Evolutionary conservation across 768 basidiomycete genomes (phyloP).

Genomic region (Sarcodon aspratus): DNA sequence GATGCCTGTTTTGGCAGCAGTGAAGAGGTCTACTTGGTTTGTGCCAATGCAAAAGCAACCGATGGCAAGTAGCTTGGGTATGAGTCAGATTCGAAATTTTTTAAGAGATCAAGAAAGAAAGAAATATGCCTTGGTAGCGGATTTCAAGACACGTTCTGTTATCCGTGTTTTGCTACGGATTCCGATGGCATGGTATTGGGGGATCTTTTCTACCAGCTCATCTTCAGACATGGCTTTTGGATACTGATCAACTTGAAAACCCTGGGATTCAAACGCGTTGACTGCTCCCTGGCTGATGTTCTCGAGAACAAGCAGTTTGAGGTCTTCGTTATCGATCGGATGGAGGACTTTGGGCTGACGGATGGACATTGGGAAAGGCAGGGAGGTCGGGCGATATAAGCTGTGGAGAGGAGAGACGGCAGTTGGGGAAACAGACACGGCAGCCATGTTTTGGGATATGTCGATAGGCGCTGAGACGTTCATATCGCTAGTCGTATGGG

Average conservation of each 20-base stretch:
- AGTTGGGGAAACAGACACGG: conserved; percentile 47
- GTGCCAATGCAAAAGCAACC: conserved; percentile 99
- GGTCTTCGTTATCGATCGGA: conserved; percentile 70
- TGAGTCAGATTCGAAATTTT: not conserved
- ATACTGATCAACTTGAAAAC: conserved; percentile 87
- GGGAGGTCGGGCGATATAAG: conserved; percentile 28
- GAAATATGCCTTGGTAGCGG: conserved; percentile 64
- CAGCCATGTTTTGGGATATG: conserved; percentile 21
- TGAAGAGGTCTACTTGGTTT: conserved; percentile 88
- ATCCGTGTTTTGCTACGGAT: conserved; percentile 98
- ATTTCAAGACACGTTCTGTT: conserved; percentile 79
- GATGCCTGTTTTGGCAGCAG: conserved; percentile 80
- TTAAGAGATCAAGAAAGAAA: not conserved
- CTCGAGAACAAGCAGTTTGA: conserved; percentile 81
- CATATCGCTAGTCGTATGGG: too few relatives aligned
- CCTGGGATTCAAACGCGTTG: conserved; percentile 61
- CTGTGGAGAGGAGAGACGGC: conserved; percentile 31
- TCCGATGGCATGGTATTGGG: conserved; percentile 85
- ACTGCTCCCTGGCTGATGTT: conserved; percentile 93
- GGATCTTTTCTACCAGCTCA: conserved; percentile 78
- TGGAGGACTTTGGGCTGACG: conserved; percentile 64
- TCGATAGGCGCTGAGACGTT: conserved; percentile 23
- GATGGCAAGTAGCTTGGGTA: conserved; percentile 74
- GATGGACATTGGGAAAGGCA: conserved; percentile 21
- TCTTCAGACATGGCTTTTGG: conserved; percentile 84